Evolutionary conservation across 768 basidiomycete species (phyloP).

Genomic region (Galerina sulciceps): DNA sequence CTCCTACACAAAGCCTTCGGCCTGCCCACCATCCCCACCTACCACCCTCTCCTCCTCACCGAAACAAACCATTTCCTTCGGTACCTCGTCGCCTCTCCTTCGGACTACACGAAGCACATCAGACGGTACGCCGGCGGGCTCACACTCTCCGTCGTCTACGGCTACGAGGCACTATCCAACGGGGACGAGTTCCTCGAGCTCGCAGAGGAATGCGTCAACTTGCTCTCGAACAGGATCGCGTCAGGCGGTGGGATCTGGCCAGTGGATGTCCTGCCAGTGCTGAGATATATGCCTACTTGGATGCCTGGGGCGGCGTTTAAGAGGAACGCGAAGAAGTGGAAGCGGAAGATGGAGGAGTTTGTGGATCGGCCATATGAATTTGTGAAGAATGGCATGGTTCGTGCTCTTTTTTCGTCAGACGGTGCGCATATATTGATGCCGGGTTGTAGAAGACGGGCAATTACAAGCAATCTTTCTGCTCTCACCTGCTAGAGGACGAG

Average conservation of each 20-base stretch:
- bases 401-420: neutral
- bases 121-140: conserved; percentile 62
- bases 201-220: conserved; percentile 46
- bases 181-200: conserved; percentile 42
- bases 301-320: conserved; percentile 72
- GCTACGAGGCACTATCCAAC: conserved; percentile 48
- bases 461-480: conserved; percentile 46
- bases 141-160: conserved; percentile 64
- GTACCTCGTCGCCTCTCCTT: conserved; percentile 51
- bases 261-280: conserved; percentile 49
- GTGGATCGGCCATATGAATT: conserved; percentile 66
- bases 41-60: conserved; percentile 59
- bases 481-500: conserved; percentile 59
- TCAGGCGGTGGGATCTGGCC: conserved; percentile 53
- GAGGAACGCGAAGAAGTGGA: conserved; percentile 63
- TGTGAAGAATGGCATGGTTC: conserved; percentile 60
- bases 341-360: conserved; percentile 63
- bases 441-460: conserved; percentile 42
- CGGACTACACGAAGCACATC: conserved; percentile 38
- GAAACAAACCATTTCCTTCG: conserved; percentile 63
- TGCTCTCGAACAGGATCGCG: conserved; percentile 45
- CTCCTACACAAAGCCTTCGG: conserved; percentile 71
- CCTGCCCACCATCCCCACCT: conserved; percentile 51
- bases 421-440: conserved; percentile 11
- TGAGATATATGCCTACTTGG: conserved; percentile 67